Evolutionary conservation across 2,329 filamentous ascomycete species (phyloP), one percentile per base, ranked within the genome.

Genomic region (Fusarium decemcellulare): DNA sequence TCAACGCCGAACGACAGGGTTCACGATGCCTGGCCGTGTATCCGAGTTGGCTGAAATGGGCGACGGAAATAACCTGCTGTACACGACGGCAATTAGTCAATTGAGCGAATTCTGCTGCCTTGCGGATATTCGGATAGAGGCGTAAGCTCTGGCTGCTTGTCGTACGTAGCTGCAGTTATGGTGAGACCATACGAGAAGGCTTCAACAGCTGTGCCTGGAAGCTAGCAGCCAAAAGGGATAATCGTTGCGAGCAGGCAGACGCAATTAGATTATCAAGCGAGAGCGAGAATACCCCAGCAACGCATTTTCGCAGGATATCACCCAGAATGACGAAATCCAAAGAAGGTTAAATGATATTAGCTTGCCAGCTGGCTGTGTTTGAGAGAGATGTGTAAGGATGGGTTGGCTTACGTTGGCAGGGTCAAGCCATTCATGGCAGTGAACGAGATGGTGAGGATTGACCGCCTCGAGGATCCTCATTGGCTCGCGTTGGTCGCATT

Each of bases 401-500:
- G 54, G 46, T 40, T 59, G 48, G 48, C 60, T 70, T 68, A 63
- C 57, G 51, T 59, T 57, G 46, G 61, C 48, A 54, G 42, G 51
- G 36, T 34, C 51, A 61, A 68, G 67, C 55, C 66, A 43, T 52
- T 27, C 30, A 57, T 50, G 32, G 54, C 43, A 48, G 32, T 40
- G 42, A 53, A 16, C 23, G 44, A 55, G 55, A 67, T 27, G 67
- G 43, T 70, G 63, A 52, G 55, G 51, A 52, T 54, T 64, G 51
- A 54, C 46, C 34, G 37, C 52, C 42, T 27, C 30, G 32, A 11
- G 29, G 7, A 3, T 40, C 30, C 34, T 61, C 12, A 72, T 72
- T 72, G 67, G 67, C 18, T 63, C 52, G 55, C 63, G 56, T 39
- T 48, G 15, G 34, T 61, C 63, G 32, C 60, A 42, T 57, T 72